phyloP scores from a whole-genome alignment of 495 filamentous ascomycete species.

The Penicillium atrosanguineum region DNA sequence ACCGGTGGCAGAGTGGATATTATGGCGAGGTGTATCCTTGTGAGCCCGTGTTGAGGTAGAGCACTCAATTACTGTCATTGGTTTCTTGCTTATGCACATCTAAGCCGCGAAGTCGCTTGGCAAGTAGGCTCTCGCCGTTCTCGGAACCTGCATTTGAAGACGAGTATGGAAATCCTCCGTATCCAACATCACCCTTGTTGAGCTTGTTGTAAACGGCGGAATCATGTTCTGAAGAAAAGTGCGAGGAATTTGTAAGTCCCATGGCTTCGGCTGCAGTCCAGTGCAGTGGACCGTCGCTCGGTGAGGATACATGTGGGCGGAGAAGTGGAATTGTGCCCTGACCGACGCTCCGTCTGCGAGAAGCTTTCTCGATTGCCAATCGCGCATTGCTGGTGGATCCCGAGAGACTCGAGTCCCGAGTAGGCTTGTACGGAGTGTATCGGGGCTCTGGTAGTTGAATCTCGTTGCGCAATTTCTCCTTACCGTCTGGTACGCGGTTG shows the following conservation, averaged over 20 bases:
- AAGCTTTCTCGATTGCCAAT: conserved; percentile 53
- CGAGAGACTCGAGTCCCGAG: conserved; percentile 36
- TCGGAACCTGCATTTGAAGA: conserved; percentile 36
- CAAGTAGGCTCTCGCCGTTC: conserved; percentile 52
- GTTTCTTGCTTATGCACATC: conserved; percentile 40
- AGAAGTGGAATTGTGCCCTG: conserved; percentile 38
- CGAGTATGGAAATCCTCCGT: conserved; percentile 56
- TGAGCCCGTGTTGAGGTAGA: too few relatives aligned
- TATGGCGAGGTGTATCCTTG: too few relatives aligned
- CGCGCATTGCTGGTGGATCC: conserved; percentile 12
- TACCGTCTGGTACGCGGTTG: conserved; percentile 94
- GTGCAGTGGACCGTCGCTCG: conserved; percentile 10
- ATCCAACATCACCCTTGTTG: conserved; percentile 63
- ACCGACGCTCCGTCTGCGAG: conserved; percentile 55
- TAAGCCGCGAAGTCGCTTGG: conserved; percentile 50
- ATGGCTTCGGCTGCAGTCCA: conserved; percentile 29
- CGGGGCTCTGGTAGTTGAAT: conserved; percentile 84
- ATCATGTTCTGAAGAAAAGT: conserved; percentile 8
- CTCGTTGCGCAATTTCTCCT: conserved; percentile 90
- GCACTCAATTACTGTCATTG: conserved; percentile 15
- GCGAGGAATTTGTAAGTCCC: conserved; percentile 9
- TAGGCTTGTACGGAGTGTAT: conserved; percentile 80
- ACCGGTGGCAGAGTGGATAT: neutral
- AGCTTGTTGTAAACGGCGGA: conserved; percentile 60
- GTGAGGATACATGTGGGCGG: conserved; percentile 9